Evolutionary conservation across 1,284 basidiomycete genomes (phyloP).

Genomic region (Microbotryum violaceum): DNA sequence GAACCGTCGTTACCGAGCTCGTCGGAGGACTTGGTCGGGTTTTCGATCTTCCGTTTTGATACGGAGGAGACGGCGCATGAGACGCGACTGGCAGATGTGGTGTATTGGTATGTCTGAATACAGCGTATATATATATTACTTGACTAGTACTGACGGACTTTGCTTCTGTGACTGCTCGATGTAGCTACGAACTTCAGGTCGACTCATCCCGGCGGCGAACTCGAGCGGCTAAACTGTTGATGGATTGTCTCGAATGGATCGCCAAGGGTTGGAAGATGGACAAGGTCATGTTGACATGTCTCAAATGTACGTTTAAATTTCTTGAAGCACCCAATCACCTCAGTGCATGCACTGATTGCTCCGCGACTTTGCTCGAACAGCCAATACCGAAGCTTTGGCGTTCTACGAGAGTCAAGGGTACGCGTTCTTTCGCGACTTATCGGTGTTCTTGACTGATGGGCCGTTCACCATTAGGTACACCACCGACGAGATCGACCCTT

Average conservation of each 20-base stretch:
- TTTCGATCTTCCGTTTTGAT: conserved; percentile 33
- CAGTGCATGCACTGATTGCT: no score
- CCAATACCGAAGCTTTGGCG: no score
- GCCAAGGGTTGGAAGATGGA: conserved; percentile 21
- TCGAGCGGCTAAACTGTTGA: conserved; percentile 24
- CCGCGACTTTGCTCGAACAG: no score
- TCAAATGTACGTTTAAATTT: conserved; percentile 19
- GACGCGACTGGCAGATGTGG: conserved; percentile 20
- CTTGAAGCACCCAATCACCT: not conserved
- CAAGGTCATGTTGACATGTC: conserved; percentile 34
- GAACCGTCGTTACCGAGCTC: not conserved
- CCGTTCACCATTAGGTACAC: not conserved
- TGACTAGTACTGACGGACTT: no score
- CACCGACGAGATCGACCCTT: not conserved
- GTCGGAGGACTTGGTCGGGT: conserved; percentile 9
- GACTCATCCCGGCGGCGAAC: not conserved
- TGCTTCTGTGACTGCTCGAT: not conserved
- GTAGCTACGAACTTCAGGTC: conserved; percentile 35
- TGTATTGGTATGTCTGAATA: conserved; percentile 24
- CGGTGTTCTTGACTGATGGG: no score
- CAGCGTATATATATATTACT: not conserved
- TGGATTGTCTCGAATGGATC: conserved; percentile 20
- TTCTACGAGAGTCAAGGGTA: not conserved
- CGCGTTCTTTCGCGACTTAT: not conserved
- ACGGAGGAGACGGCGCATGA: conserved; percentile 29